These are phyloP conservation scores for Pythium insidiosum DNA, from an alignment of 352 stramenopile species.

Conservation along the genomic window DNA sequence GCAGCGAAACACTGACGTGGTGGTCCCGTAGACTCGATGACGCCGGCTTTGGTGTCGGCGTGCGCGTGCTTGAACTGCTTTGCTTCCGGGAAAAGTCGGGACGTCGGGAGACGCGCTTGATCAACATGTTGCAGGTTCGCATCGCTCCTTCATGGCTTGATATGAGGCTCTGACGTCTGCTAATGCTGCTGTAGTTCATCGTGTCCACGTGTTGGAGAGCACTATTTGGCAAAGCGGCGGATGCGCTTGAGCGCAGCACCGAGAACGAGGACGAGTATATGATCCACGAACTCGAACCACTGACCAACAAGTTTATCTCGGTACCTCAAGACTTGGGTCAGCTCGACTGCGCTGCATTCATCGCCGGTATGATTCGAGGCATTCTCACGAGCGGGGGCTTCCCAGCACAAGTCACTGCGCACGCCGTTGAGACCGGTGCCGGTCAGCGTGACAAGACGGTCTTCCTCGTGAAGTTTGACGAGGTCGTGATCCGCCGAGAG, in stretches of 20 bases:
- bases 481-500: constrained; percentile 75
- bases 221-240: constrained; percentile 94
- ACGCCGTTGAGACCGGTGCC: constrained; percentile 56
- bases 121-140: constrained; percentile 73
- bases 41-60: constrained; percentile 92
- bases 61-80: constrained; percentile 92
- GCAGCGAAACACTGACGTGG: background rate
- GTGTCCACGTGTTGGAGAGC: constrained; percentile 93
- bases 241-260: constrained; percentile 94
- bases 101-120: constrained; percentile 72
- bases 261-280: constrained; percentile 99
- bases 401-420: constrained; percentile 69
- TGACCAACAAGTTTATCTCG: constrained; percentile 96
- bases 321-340: constrained; percentile 93
- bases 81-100: constrained; percentile 80
- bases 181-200: constrained; percentile 84
- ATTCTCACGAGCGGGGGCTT: constrained; percentile 81
- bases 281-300: constrained; percentile 92
- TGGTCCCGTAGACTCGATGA: constrained; percentile 76
- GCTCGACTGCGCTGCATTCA: constrained; percentile 95
- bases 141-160: background rate
- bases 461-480: constrained; percentile 84
- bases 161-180: too few species aligned
- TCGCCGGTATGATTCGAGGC: constrained; percentile 92
- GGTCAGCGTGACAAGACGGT: constrained; percentile 74